Evolutionary conservation across 1,284 basidiomycete species (phyloP).

Genomic region (Puccinia triticina): DNA sequence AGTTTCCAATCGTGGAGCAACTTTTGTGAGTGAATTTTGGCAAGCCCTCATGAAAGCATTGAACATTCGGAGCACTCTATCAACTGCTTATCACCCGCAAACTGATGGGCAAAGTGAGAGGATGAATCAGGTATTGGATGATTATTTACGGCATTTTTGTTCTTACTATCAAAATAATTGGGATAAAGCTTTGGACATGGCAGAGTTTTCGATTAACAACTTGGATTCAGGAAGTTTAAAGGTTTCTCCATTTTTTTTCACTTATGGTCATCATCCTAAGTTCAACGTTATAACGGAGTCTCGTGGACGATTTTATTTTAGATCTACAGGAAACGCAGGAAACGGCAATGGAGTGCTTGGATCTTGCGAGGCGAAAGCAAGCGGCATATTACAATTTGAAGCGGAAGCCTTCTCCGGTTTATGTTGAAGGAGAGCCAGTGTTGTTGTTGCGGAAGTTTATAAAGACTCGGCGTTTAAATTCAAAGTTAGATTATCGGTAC

Average conservation of each 20-base stretch:
- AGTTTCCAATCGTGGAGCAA: conserved; percentile 1
- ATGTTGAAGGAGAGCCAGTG: neutral
- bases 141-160: conserved; percentile 21
- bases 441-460: conserved; percentile 17
- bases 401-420: no score
- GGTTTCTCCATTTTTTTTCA: no score
- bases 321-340: no score
- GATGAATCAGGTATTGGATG: conserved; percentile 29
- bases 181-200: no score
- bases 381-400: no score
- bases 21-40: conserved; percentile 18
- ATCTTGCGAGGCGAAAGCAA: no score
- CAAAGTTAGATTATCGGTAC: no score
- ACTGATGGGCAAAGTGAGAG: conserved; percentile 10
- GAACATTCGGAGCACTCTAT: neutral
- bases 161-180: conserved; percentile 28
- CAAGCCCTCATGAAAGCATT: neutral
- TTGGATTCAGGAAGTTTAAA: no score
- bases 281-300: neutral
- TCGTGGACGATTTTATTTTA: no score
- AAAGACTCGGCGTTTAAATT: neutral
- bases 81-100: conserved; percentile 18
- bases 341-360: no score
- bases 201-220: no score
- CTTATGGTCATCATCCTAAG: no score